Base-by-base conservation (phyloP, 1,139 yeast genomes). In the Diutina ranongensis region DNA sequence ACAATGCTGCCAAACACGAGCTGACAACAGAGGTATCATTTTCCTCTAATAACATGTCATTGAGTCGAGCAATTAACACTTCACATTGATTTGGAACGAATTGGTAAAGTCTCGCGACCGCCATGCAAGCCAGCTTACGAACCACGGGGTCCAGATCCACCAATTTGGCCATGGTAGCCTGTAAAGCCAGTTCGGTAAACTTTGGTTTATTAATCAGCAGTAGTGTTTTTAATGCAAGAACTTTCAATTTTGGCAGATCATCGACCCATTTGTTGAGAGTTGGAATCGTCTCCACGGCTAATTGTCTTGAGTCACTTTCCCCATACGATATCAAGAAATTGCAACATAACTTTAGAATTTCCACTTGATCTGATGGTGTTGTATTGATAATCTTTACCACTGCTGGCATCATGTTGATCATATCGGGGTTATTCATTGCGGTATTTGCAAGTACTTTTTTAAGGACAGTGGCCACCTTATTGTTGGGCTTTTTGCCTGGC, bases 401-500 rank as follows among this genome's bases (percentile, higher is more conserved):
- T 44, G 84, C 94, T 1, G 83, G 80, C 58, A 82, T 75, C 49
- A 89, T 58, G 35, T 67, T 57, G 10, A 78, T 71, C 76, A 88
- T 75, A 56, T 89, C 97, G 51, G 74, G 72, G 58, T 87, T 87
- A 48, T 88, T 88, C 64, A 88, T 71, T 4, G 94, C 82, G 62
- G 87, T 73, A 59, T 88, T 89, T 42, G 95, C 94, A 7, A 88
- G 72, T 28, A 87, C 74, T 57, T 84, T 84, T 60, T 81, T 82
- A 52, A 92, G 65, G 0, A 87, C 80, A 20, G 73, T 64, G 57
- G 78, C 80, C 55, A 80, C 71, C 59, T 63, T 68, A 50, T 55
- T 55, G 35, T 64, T 68, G 3, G 75, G 72, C 50, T 67, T 68
- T 53, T 78, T 22, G 12, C 40, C 40, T 1, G 42, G 78, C 56